Evolutionary conservation across 768 basidiomycete species (phyloP), one percentile per base, ranked within the genome.

Genomic region (Calocera viscosa): DNA sequence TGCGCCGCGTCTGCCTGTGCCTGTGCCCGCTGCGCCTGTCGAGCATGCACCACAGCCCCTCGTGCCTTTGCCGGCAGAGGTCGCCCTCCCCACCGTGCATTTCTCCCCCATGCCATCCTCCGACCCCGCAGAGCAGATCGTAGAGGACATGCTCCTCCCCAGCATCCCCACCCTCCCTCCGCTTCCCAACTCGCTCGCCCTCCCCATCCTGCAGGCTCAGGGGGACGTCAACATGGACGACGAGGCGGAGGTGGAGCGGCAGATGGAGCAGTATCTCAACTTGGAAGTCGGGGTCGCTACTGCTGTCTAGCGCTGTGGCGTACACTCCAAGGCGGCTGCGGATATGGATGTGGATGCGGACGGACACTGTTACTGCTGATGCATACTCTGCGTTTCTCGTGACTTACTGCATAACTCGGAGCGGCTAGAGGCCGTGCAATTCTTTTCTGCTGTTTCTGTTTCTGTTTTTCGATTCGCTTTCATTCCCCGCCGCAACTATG

Each of bases 201-300:
- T 60, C 16, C 53, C 53, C 53, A 60, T 60, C 30, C 53, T 60
- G 53, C 53, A 60, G 26, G 53, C 30, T 26, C 53, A 26, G 53
- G 53, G 53, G 7, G 53, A 60, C 19, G 22, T 60, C 53, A 60
- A 60, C 53, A 60, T 60, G 53, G 53, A 60, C 53, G 53, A 60
- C 30, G 53, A 60, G 30, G 53, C 53, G 11, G 53, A 60, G 22
- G 53, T 60, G 16, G 53, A 60, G 53, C 53, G 53, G 14, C 53
- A 60, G 53, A 60, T 60, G 53, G 53, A 32, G 53, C 53, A 60
- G 30, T 60, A 60, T 26, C 53, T 60, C 30, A 60, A 60, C 30
- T 26, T 60, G 14, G 53, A 60, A 22, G 30, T 60, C 7, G 30
- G 26, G 16, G 53, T 60, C 30, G 14, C 53, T 32, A 26, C 53